phyloP scores from a whole-genome alignment of 805 yeast genomes.

The Martiniozyma abietophila region DNA sequence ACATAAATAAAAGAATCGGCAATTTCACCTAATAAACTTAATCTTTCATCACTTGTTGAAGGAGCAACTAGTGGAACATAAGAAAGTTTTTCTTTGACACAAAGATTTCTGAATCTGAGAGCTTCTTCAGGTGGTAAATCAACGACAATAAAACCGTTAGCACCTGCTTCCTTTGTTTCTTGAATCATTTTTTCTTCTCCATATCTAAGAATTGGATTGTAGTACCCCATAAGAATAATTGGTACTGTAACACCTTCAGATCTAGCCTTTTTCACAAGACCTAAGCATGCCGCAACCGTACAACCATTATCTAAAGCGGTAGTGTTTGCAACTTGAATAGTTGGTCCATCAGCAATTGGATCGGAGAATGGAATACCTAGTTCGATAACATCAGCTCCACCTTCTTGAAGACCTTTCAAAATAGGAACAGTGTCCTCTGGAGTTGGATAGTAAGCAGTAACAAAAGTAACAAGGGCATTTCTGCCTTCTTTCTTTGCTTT shows the following conservation, averaged over 20 bases:
- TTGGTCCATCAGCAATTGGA: slow-evolving; percentile 98
- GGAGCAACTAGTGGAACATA: slow-evolving; percentile 96
- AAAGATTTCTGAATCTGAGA: slow-evolving; percentile 65
- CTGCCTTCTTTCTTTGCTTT: slow-evolving; percentile 39
- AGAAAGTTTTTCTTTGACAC: slow-evolving; percentile 60
- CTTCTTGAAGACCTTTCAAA: slow-evolving; percentile 80
- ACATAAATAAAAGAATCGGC: slow-evolving; percentile 96
- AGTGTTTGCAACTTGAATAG: slow-evolving; percentile 83
- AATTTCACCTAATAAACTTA: slow-evolving; percentile 65
- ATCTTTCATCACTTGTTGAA: slow-evolving; percentile 85
- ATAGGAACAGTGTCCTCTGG: slow-evolving; percentile 82
- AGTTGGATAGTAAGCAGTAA: slow-evolving; percentile 92
- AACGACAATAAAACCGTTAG: slow-evolving; percentile 87
- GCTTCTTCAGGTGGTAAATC: slow-evolving; percentile 99
- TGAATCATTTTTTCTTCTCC: slow-evolving; percentile 79
- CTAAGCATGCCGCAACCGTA: slow-evolving; percentile 59
- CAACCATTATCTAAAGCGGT: slow-evolving; percentile 79
- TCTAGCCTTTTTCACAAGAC: slow-evolving; percentile 69
- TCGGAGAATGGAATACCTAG: slow-evolving; percentile 95
- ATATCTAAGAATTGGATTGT: slow-evolving; percentile 82
- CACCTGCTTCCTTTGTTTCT: slow-evolving; percentile 83
- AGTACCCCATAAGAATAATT: slow-evolving; percentile 92
- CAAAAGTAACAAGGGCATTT: slow-evolving; percentile 81
- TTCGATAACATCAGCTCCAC: slow-evolving; percentile 94
- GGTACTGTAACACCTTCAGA: slow-evolving; percentile 80